Base-by-base conservation (phyloP, 2,329 filamentous ascomycete species). In the Phyllosticta citrichinensis region DNA sequence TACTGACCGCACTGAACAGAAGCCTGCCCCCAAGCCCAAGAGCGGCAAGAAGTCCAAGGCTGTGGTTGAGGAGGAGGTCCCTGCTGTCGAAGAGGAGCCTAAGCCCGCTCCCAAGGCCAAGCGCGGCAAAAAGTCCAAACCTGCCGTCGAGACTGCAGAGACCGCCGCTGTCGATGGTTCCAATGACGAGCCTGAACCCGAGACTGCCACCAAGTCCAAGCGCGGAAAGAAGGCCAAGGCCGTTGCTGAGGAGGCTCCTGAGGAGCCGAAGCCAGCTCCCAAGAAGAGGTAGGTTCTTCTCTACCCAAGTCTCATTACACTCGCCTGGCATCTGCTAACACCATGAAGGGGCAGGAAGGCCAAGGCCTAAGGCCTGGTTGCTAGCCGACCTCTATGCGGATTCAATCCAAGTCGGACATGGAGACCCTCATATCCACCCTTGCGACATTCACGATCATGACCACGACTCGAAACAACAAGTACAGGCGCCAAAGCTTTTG, bases 231-330 rank as follows among this genome's bases (percentile, higher is more conserved):
- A 47, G 40, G n/a, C n/a, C n/a, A 27, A 55, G 14, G 27, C 12
- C 6, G 52, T 56, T 56, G 22, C 12, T 2, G 55, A 56, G 12
- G 60, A 55, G 17, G 56, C 60, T 24, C 56, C 56, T 25, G 33
- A 62, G 52, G 24, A 40, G 20, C 27, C 50, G n/a, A 56, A 55
- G 47, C 19, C 40, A 40, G 51, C 52, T 9, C 52, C 56, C 6
- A 56, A 51, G 33, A 62, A 62, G 60, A 57, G 60, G 60, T 62
- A 10, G 14, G 55, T 59, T 11, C 9, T 59, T 11, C 9, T 9
- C 20, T 53, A 2, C 9, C 5, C 27, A 30, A 30, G 27, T 10
- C 9, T 30, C 3, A 53, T 17, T 27, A 8, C 14, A 22, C n/a
- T 20, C 8, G 9, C 5, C 24, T 10, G 22, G 11, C 22, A 17